These are phyloP conservation scores for Skeletonema marinoi DNA, from an alignment of 108 stramenopile species.

Conservation along the genomic window DNA sequence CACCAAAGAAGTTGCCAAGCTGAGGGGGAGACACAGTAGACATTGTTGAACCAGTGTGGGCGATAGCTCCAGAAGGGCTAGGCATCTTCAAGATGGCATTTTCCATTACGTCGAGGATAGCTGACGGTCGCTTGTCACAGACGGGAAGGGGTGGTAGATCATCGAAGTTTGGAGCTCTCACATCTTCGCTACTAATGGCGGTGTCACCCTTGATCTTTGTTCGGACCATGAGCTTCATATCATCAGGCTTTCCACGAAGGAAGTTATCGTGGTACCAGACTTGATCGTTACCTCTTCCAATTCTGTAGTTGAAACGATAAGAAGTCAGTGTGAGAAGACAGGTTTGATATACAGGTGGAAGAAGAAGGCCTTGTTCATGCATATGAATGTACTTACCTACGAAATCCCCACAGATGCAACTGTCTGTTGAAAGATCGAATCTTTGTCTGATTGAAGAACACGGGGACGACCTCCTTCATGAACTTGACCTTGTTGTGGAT, in stretches of 20 bases:
- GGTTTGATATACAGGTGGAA: neutral
- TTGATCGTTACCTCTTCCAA: neutral
- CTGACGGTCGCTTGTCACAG: neutral
- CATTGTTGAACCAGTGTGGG: too few species aligned
- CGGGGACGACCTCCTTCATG: conserved; percentile 50
- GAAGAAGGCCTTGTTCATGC: too few species aligned
- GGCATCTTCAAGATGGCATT: too few species aligned
- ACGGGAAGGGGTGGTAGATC: neutral
- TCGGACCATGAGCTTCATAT: neutral
- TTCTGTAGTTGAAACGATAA: neutral
- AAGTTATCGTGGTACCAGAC: conserved; percentile 22
- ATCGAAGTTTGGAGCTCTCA: neutral
- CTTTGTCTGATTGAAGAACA: conserved; percentile 43
- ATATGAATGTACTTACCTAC: neutral
- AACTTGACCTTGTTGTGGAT: conserved; percentile 55
- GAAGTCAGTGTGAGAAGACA: neutral
- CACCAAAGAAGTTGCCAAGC: too few species aligned
- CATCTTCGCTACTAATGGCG: neutral
- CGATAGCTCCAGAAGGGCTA: too few species aligned
- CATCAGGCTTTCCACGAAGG: conserved; percentile 4
- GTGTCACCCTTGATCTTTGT: neutral
- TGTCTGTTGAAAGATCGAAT: conserved; percentile 6
- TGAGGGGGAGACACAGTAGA: too few species aligned
- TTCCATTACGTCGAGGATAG: too few species aligned
- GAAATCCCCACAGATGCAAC: conserved; percentile 17